Conservation (phyloP, 768 basidiomycete genomes). For the Amanita subjunquillea region DNA sequence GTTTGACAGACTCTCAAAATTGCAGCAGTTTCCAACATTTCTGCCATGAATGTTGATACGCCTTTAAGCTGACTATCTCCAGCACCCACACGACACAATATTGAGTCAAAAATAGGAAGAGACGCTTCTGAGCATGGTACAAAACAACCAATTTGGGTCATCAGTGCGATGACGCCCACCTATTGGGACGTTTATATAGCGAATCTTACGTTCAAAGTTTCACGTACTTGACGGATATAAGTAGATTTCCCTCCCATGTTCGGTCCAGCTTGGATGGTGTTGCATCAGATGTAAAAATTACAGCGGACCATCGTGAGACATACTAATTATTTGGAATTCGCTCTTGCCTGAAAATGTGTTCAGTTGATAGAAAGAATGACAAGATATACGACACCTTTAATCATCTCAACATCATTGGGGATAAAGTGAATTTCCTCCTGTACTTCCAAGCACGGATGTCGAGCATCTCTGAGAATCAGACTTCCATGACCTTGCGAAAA, state of each 20-base stretch:
- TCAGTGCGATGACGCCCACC: slow-evolving; percentile 92
- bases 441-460: slow-evolving; percentile 95
- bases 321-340: slow-evolving; percentile 94
- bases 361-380: neutral
- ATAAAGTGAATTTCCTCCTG: slow-evolving; percentile 96
- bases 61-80: slow-evolving; percentile 97
- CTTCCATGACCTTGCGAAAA: slow-evolving; percentile 56
- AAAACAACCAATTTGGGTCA: slow-evolving; percentile 94
- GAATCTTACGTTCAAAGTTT: neutral
- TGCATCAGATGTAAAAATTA: neutral
- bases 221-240: slow-evolving; percentile 76
- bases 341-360: slow-evolving; percentile 44
- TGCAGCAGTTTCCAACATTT: slow-evolving; percentile 97
- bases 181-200: slow-evolving; percentile 6
- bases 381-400: slow-evolving; percentile 44
- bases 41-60: slow-evolving; percentile 98
- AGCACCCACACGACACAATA: slow-evolving; percentile 91
- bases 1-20: slow-evolving; percentile 66
- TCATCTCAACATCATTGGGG: slow-evolving; percentile 91
- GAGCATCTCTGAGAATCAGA: slow-evolving; percentile 71
- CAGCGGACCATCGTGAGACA: slow-evolving; percentile 10
- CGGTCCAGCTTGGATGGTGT: slow-evolving; percentile 59
- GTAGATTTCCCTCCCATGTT: slow-evolving; percentile 99
- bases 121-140: slow-evolving; percentile 86
- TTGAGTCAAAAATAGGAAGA: slow-evolving; percentile 90